phyloP scores from a whole-genome alignment of 345 rosid genomes.

The Conringia planisiliqua region DNA sequence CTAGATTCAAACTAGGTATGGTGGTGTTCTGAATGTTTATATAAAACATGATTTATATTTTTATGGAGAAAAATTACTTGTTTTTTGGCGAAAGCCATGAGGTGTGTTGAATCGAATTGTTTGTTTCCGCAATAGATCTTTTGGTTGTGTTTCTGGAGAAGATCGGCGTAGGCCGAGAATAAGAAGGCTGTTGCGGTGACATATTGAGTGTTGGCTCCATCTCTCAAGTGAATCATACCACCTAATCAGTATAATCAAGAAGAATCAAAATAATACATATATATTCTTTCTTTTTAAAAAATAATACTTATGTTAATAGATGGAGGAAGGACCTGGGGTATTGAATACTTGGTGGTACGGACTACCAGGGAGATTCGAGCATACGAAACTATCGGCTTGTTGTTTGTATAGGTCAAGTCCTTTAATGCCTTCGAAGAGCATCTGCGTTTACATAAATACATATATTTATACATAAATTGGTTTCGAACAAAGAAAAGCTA shows the following conservation, averaged over 20 bases:
- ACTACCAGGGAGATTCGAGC: constrained; percentile 69
- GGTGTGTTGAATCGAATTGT: constrained; percentile 43
- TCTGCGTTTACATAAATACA: constrained; percentile 37
- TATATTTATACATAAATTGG: neutral
- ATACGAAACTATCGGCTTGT: constrained; percentile 70
- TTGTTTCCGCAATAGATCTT: constrained; percentile 50
- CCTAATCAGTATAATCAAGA: constrained; percentile 36
- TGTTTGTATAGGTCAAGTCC: constrained; percentile 46
- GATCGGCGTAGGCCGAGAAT: constrained; percentile 51
- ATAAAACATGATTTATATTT: neutral
- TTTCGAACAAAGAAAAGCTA: neutral
- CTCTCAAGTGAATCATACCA: constrained; percentile 75
- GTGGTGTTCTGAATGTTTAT: neutral
- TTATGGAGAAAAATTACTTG: constrained; percentile 41
- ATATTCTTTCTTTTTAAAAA: neutral
- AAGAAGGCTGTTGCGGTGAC: constrained; percentile 65
- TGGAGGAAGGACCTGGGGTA: constrained; percentile 50
- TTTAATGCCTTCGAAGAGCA: constrained; percentile 45
- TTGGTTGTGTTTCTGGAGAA: constrained; percentile 43
- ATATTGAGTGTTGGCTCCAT: constrained; percentile 85
- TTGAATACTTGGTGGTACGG: constrained; percentile 59
- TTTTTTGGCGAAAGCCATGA: constrained; percentile 59
- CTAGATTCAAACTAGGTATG: neutral
- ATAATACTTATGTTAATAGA: neutral
- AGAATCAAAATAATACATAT: neutral